phyloP scores from a whole-genome alignment of 768 basidiomycete genomes.

The Leccinum olivaceopallidum region DNA sequence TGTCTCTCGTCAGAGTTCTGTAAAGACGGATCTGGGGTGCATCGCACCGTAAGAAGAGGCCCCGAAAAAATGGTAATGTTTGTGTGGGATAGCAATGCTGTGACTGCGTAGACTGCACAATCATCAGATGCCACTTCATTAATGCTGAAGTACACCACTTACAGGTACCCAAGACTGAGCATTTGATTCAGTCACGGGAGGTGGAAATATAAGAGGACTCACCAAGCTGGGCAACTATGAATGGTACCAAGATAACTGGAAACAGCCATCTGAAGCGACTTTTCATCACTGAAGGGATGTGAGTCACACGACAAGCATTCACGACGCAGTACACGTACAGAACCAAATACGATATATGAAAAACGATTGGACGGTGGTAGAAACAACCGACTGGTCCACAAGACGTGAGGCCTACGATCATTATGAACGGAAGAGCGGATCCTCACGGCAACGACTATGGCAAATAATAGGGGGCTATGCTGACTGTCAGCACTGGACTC shows the following conservation, averaged over 20 bases:
- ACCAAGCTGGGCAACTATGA: constrained; percentile 22
- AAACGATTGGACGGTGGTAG: constrained; percentile 23
- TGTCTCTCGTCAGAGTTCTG: constrained; percentile 4
- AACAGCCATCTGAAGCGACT: constrained; percentile 21
- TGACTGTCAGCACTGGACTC: constrained; percentile 7
- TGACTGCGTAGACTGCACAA: constrained; percentile 18
- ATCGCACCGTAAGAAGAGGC: constrained; percentile 21
- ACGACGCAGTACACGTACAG: constrained; percentile 12
- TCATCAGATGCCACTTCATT: constrained; percentile 5
- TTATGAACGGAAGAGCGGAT: background rate
- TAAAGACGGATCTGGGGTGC: background rate
- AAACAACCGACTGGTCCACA: constrained; percentile 19
- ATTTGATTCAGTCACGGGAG: constrained; percentile 2
- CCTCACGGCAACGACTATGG: constrained; percentile 25
- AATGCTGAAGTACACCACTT: background rate
- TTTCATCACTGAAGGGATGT: constrained; percentile 12
- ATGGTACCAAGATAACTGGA: constrained; percentile 17
- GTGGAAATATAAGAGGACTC: background rate
- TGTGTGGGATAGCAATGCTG: constrained; percentile 16
- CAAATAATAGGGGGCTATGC: constrained; percentile 21
- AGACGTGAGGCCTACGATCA: constrained; percentile 15
- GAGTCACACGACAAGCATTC: background rate
- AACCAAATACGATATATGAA: constrained; percentile 30
- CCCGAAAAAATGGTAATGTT: constrained; percentile 17
- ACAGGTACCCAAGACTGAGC: constrained; percentile 20